phyloP scores from a whole-genome alignment of 2,329 filamentous ascomycete species.

The Tolypocladium paradoxum region DNA sequence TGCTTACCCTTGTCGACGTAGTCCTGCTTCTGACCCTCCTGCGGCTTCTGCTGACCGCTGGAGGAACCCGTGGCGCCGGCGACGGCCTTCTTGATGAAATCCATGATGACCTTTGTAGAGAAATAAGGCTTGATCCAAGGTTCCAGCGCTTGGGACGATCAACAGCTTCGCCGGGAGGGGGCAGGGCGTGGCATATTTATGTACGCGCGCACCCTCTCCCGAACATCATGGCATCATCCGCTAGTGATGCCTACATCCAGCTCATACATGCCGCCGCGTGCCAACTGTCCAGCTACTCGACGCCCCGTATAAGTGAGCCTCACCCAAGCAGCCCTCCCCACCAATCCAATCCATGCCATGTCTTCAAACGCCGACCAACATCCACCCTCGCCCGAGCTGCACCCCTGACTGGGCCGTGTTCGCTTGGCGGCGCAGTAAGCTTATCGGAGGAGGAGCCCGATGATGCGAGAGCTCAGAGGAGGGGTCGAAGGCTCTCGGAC shows the following conservation, averaged over 20 bases:
- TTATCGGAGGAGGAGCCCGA: neutral
- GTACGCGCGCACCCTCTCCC: neutral
- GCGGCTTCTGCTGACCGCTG: constrained; percentile 5
- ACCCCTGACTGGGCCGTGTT: neutral
- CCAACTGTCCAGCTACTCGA: too few relatives aligned
- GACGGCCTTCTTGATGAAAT: constrained; percentile 27
- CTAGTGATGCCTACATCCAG: too few relatives aligned
- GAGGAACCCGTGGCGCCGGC: constrained; percentile 6
- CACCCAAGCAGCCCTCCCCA: too few relatives aligned
- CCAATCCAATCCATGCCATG: too few relatives aligned
- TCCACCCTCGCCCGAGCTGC: neutral
- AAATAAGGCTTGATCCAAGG: neutral
- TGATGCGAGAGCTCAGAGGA: neutral
- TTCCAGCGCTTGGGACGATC: neutral
- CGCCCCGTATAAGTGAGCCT: too few relatives aligned
- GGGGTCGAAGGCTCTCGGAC: too few relatives aligned
- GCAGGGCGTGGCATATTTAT: neutral
- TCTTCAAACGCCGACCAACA: neutral
- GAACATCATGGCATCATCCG: neutral
- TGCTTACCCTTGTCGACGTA: constrained; percentile 27
- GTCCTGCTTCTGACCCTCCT: constrained; percentile 15
- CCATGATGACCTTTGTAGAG: constrained; percentile 18
- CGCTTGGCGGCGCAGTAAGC: neutral
- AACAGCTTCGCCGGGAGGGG: neutral
- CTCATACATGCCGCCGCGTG: too few relatives aligned